Conservation (phyloP, 2,329 filamentous ascomycete species). For the Alternaria ventricosa region DNA sequence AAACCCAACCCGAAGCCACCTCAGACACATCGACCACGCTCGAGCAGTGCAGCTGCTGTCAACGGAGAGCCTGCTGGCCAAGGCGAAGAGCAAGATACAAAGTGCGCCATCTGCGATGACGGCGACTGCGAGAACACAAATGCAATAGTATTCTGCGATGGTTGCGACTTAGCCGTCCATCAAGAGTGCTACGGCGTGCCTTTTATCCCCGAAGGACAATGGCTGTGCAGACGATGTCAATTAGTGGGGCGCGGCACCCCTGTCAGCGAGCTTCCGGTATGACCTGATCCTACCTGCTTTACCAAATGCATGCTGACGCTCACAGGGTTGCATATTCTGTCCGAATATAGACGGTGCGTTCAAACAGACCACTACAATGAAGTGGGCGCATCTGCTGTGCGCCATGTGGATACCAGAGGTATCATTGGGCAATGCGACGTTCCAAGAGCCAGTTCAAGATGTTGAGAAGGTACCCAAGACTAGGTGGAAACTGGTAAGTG, state of each 20-base stretch:
- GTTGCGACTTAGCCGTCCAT: conserved; percentile 95
- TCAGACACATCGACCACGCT: conserved; percentile 89
- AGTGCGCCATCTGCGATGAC: conserved; percentile 97
- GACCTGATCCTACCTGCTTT: conserved; percentile 9
- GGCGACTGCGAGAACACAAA: conserved; percentile 99
- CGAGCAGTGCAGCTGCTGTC: conserved; percentile 91
- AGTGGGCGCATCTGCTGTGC: conserved; percentile 96
- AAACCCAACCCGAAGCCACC: conserved; percentile 97
- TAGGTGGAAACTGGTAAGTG: conserved; percentile 77
- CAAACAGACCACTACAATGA: conserved; percentile 94
- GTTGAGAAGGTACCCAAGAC: conserved; percentile 96
- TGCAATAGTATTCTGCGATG: conserved; percentile 98
- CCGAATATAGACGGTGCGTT: conserved; percentile 97
- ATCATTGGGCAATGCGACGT: conserved; percentile 90
- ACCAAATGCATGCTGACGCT: conserved; percentile 23
- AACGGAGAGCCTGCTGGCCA: conserved; percentile 84
- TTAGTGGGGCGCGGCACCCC: conserved; percentile 90
- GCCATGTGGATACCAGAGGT: conserved; percentile 99
- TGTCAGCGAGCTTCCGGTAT: conserved; percentile 59
- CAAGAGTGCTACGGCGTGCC: conserved; percentile 99
- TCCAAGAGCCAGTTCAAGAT: conserved; percentile 98
- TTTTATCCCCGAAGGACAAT: conserved; percentile 98
- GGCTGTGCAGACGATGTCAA: conserved; percentile 96
- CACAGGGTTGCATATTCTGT: conserved; percentile 83
- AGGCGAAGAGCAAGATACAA: conserved; percentile 94